These are phyloP conservation scores for Hydnomerulius pinastri DNA, from an alignment of 768 basidiomycete genomes.

Conservation along the genomic window DNA sequence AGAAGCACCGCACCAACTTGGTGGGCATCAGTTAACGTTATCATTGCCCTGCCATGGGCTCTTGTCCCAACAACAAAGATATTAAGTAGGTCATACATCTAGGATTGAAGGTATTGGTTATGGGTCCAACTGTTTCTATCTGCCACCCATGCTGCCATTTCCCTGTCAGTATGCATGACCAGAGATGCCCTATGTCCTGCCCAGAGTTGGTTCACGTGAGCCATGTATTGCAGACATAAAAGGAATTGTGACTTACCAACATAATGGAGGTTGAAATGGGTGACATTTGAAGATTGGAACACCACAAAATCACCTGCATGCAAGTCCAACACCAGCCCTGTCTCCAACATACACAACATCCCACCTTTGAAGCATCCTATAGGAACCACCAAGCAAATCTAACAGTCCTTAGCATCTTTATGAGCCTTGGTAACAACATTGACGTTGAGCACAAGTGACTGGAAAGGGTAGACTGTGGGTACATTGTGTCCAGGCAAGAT, in stretches of 20 bases:
- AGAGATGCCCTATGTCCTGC: conserved; percentile 5
- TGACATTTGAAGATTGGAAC: not conserved
- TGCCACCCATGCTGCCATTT: not conserved
- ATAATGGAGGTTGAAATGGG: conserved; percentile 10
- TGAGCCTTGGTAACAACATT: conserved; percentile 9
- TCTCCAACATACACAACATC: conserved; percentile 3
- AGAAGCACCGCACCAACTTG: no score
- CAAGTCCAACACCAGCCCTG: conserved; percentile 5
- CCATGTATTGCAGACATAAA: no score
- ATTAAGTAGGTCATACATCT: no score
- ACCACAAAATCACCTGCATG: conserved; percentile 1
- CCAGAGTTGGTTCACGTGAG: no score
- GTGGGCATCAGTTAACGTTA: no score
- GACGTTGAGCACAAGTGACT: conserved; percentile 6
- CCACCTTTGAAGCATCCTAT: no score
- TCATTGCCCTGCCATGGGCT: no score
- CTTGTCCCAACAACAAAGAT: no score
- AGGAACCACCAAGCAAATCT: conserved; percentile 2
- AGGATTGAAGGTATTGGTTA: not conserved
- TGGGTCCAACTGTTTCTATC: not conserved
- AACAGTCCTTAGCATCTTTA: not conserved
- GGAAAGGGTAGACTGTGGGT: not conserved
- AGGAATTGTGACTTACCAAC: no score
- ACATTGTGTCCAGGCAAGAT: not conserved
- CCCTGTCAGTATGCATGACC: conserved; percentile 7